phyloP scores from a whole-genome alignment of 257 asterid species.

The Ilex asprella region DNA sequence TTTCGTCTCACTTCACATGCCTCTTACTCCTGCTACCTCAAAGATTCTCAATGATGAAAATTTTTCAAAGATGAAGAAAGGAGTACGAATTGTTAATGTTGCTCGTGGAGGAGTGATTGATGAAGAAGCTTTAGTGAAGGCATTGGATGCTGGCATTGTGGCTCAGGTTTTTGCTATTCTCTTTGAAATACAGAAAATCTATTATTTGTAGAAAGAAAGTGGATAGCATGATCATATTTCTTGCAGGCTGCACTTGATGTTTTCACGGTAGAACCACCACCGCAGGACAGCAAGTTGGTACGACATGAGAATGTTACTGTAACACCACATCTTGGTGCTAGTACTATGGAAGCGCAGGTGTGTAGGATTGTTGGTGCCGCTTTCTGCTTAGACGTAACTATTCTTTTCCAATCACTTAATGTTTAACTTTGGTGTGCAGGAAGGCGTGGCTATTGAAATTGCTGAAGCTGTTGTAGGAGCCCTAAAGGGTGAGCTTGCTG shows the following conservation, averaged over 20 bases:
- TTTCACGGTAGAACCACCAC: conserved; percentile 88
- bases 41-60: conserved; percentile 73
- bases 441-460: conserved; percentile 94
- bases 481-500: conserved; percentile 86
- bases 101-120: conserved; percentile 99
- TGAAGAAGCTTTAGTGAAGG: conserved; percentile 85
- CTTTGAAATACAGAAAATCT: neutral
- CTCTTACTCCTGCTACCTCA: conserved; percentile 71
- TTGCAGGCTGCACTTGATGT: conserved; percentile 98
- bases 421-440: conserved; percentile 38
- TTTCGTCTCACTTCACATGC: conserved; percentile 94
- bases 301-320: conserved; percentile 68
- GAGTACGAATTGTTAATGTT: conserved; percentile 84
- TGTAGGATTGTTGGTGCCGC: conserved; percentile 8
- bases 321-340: conserved; percentile 98
- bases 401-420: neutral
- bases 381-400: neutral
- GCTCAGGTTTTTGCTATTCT: conserved; percentile 60
- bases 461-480: conserved; percentile 99
- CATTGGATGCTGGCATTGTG: conserved; percentile 83
- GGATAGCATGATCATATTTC: neutral
- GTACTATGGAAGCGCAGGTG: conserved; percentile 98
- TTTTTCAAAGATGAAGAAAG: conserved; percentile 92
- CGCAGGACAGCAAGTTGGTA: conserved; percentile 75
- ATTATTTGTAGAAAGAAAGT: neutral